Evolutionary conservation across 345 rosid genomes (phyloP), one percentile per base, ranked within the genome.

Genomic region (Excoecaria agallocha): DNA sequence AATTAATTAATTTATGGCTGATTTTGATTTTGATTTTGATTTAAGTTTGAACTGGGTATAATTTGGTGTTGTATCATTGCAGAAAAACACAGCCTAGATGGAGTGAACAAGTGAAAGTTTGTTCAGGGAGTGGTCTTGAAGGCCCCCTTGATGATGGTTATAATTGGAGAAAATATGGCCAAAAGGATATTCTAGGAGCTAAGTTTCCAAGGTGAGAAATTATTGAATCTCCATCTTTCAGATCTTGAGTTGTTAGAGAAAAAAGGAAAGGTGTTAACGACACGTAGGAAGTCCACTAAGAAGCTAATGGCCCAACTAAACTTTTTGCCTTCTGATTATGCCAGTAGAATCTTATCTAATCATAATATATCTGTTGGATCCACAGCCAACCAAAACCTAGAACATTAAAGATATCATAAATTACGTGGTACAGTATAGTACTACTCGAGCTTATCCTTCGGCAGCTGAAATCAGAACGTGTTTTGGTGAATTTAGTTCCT

Each of bases 131-230:
- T 16, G 86, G 84, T 20, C 77, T 76, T 17, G 97, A 90, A 30
- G 91, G 89, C 7, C 84, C 85, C 16, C 70, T 70, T 0, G 90
- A 87, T 43, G 98, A 92, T 82, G 99, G 98, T 8, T 79, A 79
- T 71, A 80, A 79, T 85, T 95, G 99, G 99, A 87, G 99, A 82
- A 95, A 95, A 70, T 95, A 95, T 57, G 99, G 99, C 19, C 99
- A 95, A 66, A 95, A 95, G 59, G 90, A 83, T 68, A 95, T 95
- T 66, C 96, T 87, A 39, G 98, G 96, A 74, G 85, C 94, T 57
- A 89, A 65, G 4, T 81, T 70, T 74, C 99, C 98, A 1, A 93
- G 98, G 99, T 92, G 63, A 60, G 79, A n/a, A 17, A 8, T 38
- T 55, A 1, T 35, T 45, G 63, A 49, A 2, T 15, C 35, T 74